Evolutionary conservation across 2,329 filamentous ascomycete genomes (phyloP).

Genomic region (Dactylellina leptospora): DNA sequence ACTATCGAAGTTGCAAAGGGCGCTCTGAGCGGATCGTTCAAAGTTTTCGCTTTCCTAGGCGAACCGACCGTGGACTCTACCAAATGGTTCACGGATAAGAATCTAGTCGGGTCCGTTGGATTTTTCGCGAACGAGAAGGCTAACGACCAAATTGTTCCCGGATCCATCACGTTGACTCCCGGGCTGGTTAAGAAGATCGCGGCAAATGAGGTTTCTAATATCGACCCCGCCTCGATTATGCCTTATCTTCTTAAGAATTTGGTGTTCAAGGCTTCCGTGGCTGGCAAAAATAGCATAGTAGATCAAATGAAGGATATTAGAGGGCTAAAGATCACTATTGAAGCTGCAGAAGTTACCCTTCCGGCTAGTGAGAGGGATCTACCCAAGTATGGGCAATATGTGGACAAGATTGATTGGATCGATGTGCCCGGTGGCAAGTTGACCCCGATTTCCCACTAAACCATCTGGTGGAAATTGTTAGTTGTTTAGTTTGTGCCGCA

Average conservation of each 20-base stretch:
- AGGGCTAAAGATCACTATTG: conserved; percentile 57
- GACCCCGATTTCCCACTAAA: neutral
- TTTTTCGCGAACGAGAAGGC: conserved; percentile 58
- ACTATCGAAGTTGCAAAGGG: conserved; percentile 60
- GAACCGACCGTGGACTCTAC: conserved; percentile 56
- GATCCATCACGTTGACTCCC: conserved; percentile 60
- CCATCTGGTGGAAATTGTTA: too few relatives aligned
- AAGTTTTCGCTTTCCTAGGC: conserved; percentile 60
- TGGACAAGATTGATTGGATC: conserved; percentile 8
- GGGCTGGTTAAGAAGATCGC: conserved; percentile 59
- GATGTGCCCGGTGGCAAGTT: conserved; percentile 14
- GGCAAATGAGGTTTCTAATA: conserved; percentile 56
- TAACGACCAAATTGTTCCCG: conserved; percentile 59
- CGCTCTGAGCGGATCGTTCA: conserved; percentile 59
- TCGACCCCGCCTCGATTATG: conserved; percentile 58
- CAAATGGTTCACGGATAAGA: conserved; percentile 60
- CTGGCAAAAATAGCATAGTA: neutral
- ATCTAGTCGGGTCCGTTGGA: conserved; percentile 61
- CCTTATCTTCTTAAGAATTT: conserved; percentile 58
- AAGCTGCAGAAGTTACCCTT: conserved; percentile 55
- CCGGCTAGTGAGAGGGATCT: neutral
- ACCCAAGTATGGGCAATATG: conserved; percentile 5
- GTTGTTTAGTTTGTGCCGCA: too few relatives aligned
- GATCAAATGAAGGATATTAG: conserved; percentile 53
- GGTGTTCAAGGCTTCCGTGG: conserved; percentile 57